phyloP scores from a whole-genome alignment of 306 rosid genomes.

The Cicer pinnatifidum region DNA sequence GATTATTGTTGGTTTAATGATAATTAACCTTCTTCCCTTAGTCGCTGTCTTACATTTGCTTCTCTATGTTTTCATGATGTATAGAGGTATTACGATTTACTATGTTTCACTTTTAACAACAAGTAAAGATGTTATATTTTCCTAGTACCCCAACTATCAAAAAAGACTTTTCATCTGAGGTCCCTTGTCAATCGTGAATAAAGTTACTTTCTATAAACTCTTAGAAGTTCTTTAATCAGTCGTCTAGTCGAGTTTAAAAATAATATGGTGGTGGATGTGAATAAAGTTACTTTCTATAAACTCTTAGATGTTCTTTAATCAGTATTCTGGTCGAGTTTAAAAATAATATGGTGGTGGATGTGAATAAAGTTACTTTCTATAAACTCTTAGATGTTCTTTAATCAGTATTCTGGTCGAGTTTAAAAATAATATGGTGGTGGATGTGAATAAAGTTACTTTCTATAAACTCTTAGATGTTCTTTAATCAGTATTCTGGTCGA shows the following conservation, averaged over 20 bases:
- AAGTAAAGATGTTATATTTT: slow-evolving; percentile 23
- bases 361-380: too few species aligned
- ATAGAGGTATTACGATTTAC: slow-evolving; percentile 5
- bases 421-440: too few species aligned
- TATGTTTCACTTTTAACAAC: slow-evolving; percentile 12
- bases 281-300: neutral
- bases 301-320: slow-evolving; percentile 1
- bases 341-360: slow-evolving; percentile 13
- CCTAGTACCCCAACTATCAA: slow-evolving; percentile 13
- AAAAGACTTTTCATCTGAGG: slow-evolving; percentile 2
- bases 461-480: slow-evolving; percentile 16
- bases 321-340: slow-evolving; percentile 1
- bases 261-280: slow-evolving; percentile 8
- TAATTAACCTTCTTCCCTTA: slow-evolving; percentile 20
- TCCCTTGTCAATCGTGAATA: slow-evolving; percentile 7
- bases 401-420: too few species aligned
- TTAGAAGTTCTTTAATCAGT: neutral
- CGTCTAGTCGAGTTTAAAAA: slow-evolving; percentile 8
- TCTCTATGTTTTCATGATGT: slow-evolving; percentile 18
- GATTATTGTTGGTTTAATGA: slow-evolving; percentile 28
- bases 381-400: too few species aligned
- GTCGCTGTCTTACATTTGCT: slow-evolving; percentile 23
- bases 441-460: too few species aligned
- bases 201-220: slow-evolving; percentile 31
- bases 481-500: neutral